Conservation (phyloP, 2,329 filamentous ascomycete species). For the Apiospora hydei region DNA sequence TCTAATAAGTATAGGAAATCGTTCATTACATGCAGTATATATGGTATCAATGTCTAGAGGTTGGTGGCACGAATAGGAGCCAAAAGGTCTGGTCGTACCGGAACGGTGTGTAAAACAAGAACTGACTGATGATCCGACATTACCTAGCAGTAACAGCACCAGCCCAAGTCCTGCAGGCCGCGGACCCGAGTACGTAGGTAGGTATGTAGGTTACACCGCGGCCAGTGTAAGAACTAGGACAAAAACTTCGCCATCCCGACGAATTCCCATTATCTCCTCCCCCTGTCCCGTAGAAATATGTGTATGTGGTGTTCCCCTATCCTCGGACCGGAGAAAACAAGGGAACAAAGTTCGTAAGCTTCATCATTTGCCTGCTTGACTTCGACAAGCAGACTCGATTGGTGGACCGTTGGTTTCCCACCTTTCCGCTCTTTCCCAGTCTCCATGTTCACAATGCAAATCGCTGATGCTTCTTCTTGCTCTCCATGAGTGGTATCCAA, state of each 20-base stretch:
- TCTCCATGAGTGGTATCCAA: conserved; percentile 17
- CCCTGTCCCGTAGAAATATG: background rate
- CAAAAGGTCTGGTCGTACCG: background rate
- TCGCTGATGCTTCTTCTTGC: conserved; percentile 15
- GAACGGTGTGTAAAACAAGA: conserved; percentile 9
- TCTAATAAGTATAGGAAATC: background rate
- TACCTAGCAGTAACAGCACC: conserved; percentile 23
- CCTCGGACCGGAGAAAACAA: conserved; percentile 6
- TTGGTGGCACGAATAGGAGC: background rate
- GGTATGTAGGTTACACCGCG: background rate
- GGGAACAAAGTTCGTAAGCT: conserved; percentile 4
- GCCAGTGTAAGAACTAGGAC: background rate
- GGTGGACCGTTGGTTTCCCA: background rate
- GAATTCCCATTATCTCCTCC: conserved; percentile 10
- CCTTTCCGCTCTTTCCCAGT: background rate
- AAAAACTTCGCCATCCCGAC: background rate
- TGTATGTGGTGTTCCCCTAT: background rate
- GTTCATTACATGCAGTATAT: conserved; percentile 11
- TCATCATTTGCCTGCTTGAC: conserved; percentile 18
- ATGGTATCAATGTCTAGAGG: conserved; percentile 8
- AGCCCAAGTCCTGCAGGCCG: background rate
- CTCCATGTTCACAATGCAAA: conserved; percentile 9
- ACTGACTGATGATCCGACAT: conserved; percentile 19
- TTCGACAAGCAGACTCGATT: conserved; percentile 7
- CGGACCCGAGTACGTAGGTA: background rate